Base-by-base conservation (phyloP, 2,329 filamentous ascomycete genomes). In the Westerdykella ornata region DNA sequence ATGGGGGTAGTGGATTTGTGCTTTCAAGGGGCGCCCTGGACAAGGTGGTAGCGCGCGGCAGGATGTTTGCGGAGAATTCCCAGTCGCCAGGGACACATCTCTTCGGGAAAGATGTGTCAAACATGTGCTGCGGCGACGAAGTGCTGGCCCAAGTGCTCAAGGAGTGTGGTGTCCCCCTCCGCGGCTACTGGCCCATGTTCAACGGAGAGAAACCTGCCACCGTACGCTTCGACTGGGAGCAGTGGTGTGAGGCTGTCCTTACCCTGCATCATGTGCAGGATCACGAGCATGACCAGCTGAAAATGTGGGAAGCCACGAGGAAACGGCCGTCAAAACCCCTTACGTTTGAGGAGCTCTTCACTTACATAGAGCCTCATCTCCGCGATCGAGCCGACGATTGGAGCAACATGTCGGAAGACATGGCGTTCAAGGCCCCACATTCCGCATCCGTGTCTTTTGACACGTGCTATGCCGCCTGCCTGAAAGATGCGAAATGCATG, bases 21-120 rank as follows among this genome's bases (percentile, higher is more conserved):
- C 47, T 72, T 15, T 70, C 69, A 12, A 57, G 72, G 26, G 72
- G 69, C 1, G 71, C 76, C 3, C 74, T 82, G 69, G 57, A 69
- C 37, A 58, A 57, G 48, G 45, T 65, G 38, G 55, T 63, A 42
- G 57, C 64, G 1, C 64, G 68, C 0, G 58, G 69, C 34, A 38
- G 59, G 17, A 63, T 61, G 57, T 64, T 65, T 32, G 56, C 54
- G 7, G 54, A 61, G 34, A 60, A 63, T 42, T 52, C 61, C 33
- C 51, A 52, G 20, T 53, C 51, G 2, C 58, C 56, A 15, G 60
- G 60, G 8, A 64, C 59, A 1, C 56, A 62, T 35, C 55, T 60
- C 37, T 68, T 65, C 43, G 63, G 65, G n/a, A 52, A 60, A 14
- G 52, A 63, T 35, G 43, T 65, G 13, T 53, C 47, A 15, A 52